Conservation (phyloP, 2,329 filamentous ascomycete genomes). For the Phialophora tarda region DNA sequence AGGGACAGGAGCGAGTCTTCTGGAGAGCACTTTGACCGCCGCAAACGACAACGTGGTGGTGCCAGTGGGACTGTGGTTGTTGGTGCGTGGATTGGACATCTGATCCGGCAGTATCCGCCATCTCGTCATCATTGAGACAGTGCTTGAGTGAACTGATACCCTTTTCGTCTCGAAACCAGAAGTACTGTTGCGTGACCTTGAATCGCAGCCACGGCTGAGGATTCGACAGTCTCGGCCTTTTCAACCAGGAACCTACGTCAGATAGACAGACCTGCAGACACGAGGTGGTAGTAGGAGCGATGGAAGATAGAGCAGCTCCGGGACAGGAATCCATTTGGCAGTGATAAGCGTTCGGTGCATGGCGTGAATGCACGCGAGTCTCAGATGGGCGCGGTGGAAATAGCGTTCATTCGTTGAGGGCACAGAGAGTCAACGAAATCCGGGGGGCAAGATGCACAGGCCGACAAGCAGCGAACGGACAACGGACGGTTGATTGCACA, state of each 20-base stretch:
- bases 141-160: background rate
- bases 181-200: background rate
- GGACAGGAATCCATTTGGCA: constrained; percentile 10
- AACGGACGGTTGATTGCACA: background rate
- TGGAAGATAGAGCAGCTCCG: constrained; percentile 11
- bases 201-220: background rate
- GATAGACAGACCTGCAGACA: background rate
- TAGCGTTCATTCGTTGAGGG: background rate
- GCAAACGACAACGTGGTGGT: constrained; percentile 99
- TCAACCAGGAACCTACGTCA: background rate
- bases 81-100: constrained; percentile 73
- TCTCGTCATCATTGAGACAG: background rate
- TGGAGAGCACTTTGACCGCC: constrained; percentile 92
- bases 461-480: background rate
- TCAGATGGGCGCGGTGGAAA: background rate
- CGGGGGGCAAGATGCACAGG: background rate
- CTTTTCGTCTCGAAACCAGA: background rate
- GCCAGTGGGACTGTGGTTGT: constrained; percentile 88
- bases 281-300: background rate
- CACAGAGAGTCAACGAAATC: constrained; percentile 4
- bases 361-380: background rate
- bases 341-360: constrained; percentile 8
- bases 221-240: background rate
- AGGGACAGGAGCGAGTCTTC: constrained; percentile 81
- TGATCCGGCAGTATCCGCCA: constrained; percentile 15